These are phyloP conservation scores for Leptosphaerulina australis DNA, from an alignment of 2,329 filamentous ascomycete species.

Conservation along the genomic window DNA sequence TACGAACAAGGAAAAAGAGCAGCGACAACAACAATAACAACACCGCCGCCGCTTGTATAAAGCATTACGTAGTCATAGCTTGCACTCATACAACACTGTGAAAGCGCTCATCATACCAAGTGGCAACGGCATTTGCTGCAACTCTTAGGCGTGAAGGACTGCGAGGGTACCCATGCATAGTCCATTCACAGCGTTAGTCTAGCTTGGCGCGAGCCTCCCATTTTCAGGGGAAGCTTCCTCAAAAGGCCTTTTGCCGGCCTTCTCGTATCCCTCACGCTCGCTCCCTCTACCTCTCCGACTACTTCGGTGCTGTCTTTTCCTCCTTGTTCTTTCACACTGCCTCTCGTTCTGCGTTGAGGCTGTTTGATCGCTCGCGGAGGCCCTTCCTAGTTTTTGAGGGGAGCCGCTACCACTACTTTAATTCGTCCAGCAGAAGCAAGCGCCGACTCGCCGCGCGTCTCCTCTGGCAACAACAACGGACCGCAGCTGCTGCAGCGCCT, in stretches of 20 bases:
- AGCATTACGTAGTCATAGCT: not conserved
- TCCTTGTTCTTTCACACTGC: conserved; percentile 32
- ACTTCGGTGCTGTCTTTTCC: conserved; percentile 22
- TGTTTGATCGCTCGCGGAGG: conserved; percentile 20
- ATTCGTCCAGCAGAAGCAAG: conserved; percentile 28
- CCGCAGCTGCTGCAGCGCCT: conserved; percentile 34
- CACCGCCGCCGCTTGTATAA: not conserved
- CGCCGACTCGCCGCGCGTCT: conserved; percentile 43
- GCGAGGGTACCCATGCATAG: conserved; percentile 34
- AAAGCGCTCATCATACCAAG: conserved; percentile 9
- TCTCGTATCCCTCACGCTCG: conserved; percentile 40
- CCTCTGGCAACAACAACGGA: conserved; percentile 37
- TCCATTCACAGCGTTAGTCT: conserved; percentile 31
- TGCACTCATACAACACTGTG: conserved; percentile 3
- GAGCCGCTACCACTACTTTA: conserved; percentile 33
- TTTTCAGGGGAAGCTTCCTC: conserved; percentile 42
- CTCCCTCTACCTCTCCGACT: conserved; percentile 36
- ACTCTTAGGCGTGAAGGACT: conserved; percentile 26
- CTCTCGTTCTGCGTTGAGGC: conserved; percentile 40
- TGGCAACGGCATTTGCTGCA: conserved; percentile 27
- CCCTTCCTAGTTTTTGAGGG: conserved; percentile 24
- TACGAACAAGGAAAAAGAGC: conserved; percentile 8
- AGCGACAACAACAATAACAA: conserved; percentile 2
- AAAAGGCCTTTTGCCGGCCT: conserved; percentile 40
- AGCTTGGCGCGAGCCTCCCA: conserved; percentile 36